Evolutionary conservation across 495 filamentous ascomycete species (phyloP).

Genomic region (Penicillium cinerascens): DNA sequence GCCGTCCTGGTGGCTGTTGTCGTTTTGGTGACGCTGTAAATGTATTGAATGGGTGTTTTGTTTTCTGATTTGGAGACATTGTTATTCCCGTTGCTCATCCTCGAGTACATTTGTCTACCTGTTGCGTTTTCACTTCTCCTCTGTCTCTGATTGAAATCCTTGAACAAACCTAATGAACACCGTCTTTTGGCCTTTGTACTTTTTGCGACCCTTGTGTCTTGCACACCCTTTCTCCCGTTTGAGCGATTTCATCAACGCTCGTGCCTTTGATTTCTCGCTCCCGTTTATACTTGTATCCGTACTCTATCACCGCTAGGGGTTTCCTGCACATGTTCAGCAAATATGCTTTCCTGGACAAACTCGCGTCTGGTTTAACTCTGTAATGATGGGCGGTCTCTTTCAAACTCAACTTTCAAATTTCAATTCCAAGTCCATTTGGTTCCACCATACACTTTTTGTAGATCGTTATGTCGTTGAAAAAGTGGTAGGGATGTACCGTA

Average conservation of each 20-base stretch:
- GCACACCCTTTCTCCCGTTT: not conserved
- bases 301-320: conserved; percentile 1
- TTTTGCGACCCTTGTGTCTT: not conserved
- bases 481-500: not conserved
- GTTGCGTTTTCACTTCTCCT: conserved; percentile 11
- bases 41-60: conserved; percentile 1
- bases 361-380: not conserved
- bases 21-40: conserved; percentile 53
- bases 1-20: conserved; percentile 55
- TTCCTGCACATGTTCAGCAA: conserved; percentile 15
- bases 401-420: not conserved
- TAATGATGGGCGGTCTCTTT: conserved; percentile 5
- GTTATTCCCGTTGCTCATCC: conserved; percentile 11
- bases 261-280: not conserved
- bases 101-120: conserved; percentile 18
- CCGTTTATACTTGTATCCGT: not conserved
- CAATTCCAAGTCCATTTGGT: not conserved
- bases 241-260: not conserved
- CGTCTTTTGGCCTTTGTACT: not conserved
- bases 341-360: not conserved
- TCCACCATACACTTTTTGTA: not conserved
- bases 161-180: conserved; percentile 17
- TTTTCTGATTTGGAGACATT: conserved; percentile 1
- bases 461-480: not conserved
- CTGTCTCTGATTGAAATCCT: conserved; percentile 11